Percentiles rank a stretch among this genome's conserved stretches.
These are phyloP conservation scores for Nidularia pulvinata DNA, from an alignment of 768 basidiomycete genomes.

Conservation along the genomic window DNA sequence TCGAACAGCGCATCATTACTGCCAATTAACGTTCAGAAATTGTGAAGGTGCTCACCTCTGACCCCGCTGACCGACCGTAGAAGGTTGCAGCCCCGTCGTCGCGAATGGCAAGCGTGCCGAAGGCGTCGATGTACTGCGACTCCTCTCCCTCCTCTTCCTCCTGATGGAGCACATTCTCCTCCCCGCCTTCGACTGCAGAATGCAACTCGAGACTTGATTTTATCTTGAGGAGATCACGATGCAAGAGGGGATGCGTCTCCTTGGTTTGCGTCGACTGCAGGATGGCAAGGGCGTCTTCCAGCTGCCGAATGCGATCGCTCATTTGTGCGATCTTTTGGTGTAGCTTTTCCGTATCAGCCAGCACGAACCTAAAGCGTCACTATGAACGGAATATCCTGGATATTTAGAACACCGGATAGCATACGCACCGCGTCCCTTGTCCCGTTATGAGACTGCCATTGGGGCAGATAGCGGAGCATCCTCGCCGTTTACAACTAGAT, in stretches of 20 bases:
- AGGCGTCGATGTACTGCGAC: slow-evolving; percentile 61
- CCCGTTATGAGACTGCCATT: slow-evolving; percentile 78
- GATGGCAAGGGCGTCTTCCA: slow-evolving; percentile 66
- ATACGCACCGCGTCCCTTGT: slow-evolving; percentile 69
- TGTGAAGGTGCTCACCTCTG: slow-evolving; percentile 48
- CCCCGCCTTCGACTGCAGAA: slow-evolving; percentile 48
- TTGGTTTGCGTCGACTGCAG: slow-evolving; percentile 45
- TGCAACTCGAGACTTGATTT: slow-evolving; percentile 74
- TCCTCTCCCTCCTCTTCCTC: slow-evolving; percentile 34
- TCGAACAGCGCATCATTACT: background rate
- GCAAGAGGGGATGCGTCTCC: slow-evolving; percentile 60
- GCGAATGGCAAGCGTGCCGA: slow-evolving; percentile 68
- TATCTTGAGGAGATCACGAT: slow-evolving; percentile 58
- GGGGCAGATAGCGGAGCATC: slow-evolving; percentile 78
- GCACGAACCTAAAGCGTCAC: slow-evolving; percentile 49
- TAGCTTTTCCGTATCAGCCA: slow-evolving; percentile 70
- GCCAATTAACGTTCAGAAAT: background rate
- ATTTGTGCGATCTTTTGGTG: slow-evolving; percentile 68
- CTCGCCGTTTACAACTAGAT: slow-evolving; percentile 63
- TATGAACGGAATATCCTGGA: background rate
- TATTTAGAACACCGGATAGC: slow-evolving; percentile 1
- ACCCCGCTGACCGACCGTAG: slow-evolving; percentile 71
- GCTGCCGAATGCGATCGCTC: slow-evolving; percentile 70
- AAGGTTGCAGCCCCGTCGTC: slow-evolving; percentile 73
- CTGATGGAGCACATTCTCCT: slow-evolving; percentile 11